Evolutionary conservation across 345 rosid species (phyloP), one percentile per base, ranked within the genome.

Genomic region (Turnera subulata): DNA sequence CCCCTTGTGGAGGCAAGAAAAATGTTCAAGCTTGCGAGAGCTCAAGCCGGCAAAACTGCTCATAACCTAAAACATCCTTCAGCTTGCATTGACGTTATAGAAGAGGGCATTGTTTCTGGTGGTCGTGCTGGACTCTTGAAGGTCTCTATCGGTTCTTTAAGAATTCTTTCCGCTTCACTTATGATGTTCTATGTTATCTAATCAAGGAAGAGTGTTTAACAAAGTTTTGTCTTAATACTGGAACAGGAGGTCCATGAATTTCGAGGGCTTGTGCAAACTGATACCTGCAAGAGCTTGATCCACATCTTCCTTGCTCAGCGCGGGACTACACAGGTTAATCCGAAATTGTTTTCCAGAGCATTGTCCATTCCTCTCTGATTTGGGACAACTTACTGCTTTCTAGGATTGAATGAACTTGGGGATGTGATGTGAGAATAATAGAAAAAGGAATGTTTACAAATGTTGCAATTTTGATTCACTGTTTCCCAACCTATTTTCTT

Each of bases 1-100:
- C 62, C 99, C 50, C 91, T 89, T 61, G 91, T 86, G 37, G 97
- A 93, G 68, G 96, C 95, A 55, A 80, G 88, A 73, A 86, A 93
- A 69, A 89, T 87, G 65, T 71, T 89, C 73, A 83, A 78, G 59
- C 85, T 89, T 82, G 97, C 81, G 6, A 83, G 88, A 73, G 82
- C 65, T 23, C 90, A 93, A 68, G 77, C 82, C 44, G 80, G 62
- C 46, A 89, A 74, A 74, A 88, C 45, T 61, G 94, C 97, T 59
- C 99, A 91, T 11, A 85, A 89, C 71, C 69, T 89, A 56, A 79
- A 63, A 55, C 96, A 93, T 62, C 99, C 97, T 18, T 46, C 84
- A 49, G 83, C 80, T 75, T 89, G 97, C 78, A 87, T 89, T 54
- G 88, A 89, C 43, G 84, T 76, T 54, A 61, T 93, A 66, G 97